phyloP scores from a whole-genome alignment of 208 protist genomes.

The Trypanosoma mega region DNA sequence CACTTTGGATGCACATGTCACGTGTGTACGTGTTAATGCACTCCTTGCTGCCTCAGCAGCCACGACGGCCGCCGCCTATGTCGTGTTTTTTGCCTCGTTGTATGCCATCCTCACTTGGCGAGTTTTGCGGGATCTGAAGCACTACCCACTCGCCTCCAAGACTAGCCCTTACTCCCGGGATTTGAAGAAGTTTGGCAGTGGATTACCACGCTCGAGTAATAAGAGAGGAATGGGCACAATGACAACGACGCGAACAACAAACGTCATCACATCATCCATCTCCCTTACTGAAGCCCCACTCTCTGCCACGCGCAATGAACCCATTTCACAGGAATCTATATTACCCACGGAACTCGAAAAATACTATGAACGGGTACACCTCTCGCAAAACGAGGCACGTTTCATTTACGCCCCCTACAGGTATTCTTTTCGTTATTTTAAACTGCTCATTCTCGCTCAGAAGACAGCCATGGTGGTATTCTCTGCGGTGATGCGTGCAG shows the following conservation, averaged over 20 bases:
- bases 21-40: constrained; percentile 13
- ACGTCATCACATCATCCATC: no score
- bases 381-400: constrained; percentile 29
- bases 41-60: constrained; percentile 13
- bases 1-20: neutral
- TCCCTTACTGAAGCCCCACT: no score
- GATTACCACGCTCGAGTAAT: no score
- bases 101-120: constrained; percentile 16
- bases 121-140: constrained; percentile 11
- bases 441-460: constrained; percentile 25
- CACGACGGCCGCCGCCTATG: constrained; percentile 10
- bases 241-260: no score
- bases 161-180: neutral
- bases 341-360: no score
- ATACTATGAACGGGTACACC: constrained; percentile 23
- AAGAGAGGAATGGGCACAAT: no score
- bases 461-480: constrained; percentile 28
- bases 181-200: no score
- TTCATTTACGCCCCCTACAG: constrained; percentile 32
- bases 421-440: constrained; percentile 26
- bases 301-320: no score
- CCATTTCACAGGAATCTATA: no score
- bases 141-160: constrained; percentile 12
- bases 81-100: constrained; percentile 19
- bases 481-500: constrained; percentile 17